These are phyloP conservation scores for Apiospora kogelbergensis DNA, from an alignment of 2,329 filamentous ascomycete genomes.

Conservation along the genomic window DNA sequence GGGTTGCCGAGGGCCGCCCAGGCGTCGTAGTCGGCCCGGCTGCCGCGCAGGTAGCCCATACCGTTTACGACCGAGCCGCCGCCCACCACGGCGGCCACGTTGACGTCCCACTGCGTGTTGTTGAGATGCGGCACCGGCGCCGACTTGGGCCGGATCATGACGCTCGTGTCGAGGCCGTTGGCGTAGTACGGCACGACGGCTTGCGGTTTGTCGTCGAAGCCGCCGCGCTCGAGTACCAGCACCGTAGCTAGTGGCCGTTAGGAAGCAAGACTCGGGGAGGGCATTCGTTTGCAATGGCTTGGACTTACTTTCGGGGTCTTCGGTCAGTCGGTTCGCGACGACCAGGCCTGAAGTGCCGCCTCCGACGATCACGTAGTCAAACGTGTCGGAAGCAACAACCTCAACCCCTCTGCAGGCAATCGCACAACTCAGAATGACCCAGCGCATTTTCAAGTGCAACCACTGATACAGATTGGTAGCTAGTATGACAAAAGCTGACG, in stretches of 20 bases:
- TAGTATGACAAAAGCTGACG: too few species aligned
- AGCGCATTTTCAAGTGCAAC: neutral
- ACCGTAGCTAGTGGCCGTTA: neutral
- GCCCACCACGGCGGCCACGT: neutral
- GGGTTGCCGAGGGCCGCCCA: slow-evolving; percentile 43
- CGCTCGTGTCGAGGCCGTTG: neutral
- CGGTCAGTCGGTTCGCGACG: neutral
- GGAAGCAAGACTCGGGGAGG: too few species aligned
- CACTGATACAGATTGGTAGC: neutral
- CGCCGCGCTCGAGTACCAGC: neutral
- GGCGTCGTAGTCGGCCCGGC: slow-evolving; percentile 38
- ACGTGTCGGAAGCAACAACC: neutral
- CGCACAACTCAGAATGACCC: neutral
- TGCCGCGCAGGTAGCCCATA: neutral
- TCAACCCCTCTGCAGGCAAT: neutral
- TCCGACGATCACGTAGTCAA: neutral
- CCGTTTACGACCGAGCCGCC: neutral
- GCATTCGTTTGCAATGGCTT: neutral
- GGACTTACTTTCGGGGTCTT: neutral
- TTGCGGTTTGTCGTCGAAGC: neutral
- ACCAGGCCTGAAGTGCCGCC: neutral
- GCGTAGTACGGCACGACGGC: neutral
- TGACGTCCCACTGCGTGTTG: neutral
- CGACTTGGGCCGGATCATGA: neutral
- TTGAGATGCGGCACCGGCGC: neutral